phyloP scores from a whole-genome alignment of 192 early-diverging fungal species.

The Backusella tarrabulga region DNA sequence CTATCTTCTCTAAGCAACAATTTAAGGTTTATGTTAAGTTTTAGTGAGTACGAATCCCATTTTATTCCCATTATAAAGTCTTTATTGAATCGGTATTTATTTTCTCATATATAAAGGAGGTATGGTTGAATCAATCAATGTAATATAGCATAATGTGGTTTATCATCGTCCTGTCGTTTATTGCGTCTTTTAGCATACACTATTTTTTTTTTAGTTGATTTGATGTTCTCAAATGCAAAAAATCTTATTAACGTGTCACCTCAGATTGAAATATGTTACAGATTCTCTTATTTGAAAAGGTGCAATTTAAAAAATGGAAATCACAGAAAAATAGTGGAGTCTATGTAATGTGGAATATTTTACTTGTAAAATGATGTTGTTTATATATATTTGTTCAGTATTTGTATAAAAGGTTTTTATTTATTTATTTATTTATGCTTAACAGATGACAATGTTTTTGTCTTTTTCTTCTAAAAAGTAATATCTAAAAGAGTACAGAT shows the following conservation, averaged over 20 bases:
- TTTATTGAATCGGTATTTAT: too few species aligned
- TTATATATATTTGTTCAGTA: not conserved
- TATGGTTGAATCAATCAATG: too few species aligned
- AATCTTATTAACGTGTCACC: not conserved
- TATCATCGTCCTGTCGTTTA: too few species aligned
- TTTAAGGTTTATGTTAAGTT: not conserved
- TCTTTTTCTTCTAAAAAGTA: not conserved
- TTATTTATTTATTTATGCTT: not conserved
- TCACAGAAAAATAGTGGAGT: not conserved
- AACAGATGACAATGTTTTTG: not conserved
- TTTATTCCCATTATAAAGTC: not conserved
- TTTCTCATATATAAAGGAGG: too few species aligned
- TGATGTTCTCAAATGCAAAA: too few species aligned
- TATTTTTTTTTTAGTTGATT: too few species aligned
- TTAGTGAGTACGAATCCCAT: too few species aligned
- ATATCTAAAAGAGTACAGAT: not conserved
- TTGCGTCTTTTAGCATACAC: too few species aligned
- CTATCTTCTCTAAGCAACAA: not conserved
- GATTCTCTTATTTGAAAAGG: not conserved
- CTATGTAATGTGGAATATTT: not conserved
- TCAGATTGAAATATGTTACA: not conserved
- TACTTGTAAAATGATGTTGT: not conserved
- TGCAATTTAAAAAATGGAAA: not conserved
- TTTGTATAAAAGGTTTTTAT: not conserved
- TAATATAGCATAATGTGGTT: too few species aligned